These are phyloP conservation scores for Spiraea crenata DNA, from an alignment of 331 rosid genomes.

Conservation along the genomic window DNA sequence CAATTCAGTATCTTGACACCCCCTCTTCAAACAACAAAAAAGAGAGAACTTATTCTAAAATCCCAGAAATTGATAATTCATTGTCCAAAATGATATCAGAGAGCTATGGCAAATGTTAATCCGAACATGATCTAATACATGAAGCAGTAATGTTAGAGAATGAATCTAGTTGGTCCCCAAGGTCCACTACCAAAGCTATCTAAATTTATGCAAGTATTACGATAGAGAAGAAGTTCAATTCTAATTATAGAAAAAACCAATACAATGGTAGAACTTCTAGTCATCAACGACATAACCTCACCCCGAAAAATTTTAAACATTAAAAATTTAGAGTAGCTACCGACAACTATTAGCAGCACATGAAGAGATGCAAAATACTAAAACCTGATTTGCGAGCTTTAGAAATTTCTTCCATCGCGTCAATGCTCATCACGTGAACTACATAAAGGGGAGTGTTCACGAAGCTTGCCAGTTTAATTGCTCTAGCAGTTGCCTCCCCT, in stretches of 20 bases:
- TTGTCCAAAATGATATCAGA: background rate
- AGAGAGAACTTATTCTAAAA: background rate
- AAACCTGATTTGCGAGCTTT: slow-evolving; percentile 83
- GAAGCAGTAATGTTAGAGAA: background rate
- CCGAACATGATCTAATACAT: background rate
- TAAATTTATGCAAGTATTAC: too few species aligned
- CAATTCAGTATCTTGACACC: background rate
- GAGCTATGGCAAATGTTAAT: background rate
- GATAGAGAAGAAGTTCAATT: background rate
- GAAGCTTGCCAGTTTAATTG: slow-evolving; percentile 79
- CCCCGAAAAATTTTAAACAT: background rate
- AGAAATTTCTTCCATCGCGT: slow-evolving; percentile 95
- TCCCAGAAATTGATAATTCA: too few species aligned
- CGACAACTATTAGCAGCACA: background rate
- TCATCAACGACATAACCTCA: background rate
- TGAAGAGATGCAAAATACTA: background rate
- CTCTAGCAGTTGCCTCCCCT: slow-evolving; percentile 97
- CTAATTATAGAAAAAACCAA: background rate
- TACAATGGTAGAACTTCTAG: background rate
- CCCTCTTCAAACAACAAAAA: background rate
- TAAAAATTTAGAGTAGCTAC: background rate
- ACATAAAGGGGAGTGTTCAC: slow-evolving; percentile 86
- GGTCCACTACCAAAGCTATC: background rate
- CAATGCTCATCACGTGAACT: slow-evolving; percentile 98
- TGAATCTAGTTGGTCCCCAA: background rate